phyloP scores from a whole-genome alignment of 1,139 yeast genomes.

The Taphrina wiesneri region DNA sequence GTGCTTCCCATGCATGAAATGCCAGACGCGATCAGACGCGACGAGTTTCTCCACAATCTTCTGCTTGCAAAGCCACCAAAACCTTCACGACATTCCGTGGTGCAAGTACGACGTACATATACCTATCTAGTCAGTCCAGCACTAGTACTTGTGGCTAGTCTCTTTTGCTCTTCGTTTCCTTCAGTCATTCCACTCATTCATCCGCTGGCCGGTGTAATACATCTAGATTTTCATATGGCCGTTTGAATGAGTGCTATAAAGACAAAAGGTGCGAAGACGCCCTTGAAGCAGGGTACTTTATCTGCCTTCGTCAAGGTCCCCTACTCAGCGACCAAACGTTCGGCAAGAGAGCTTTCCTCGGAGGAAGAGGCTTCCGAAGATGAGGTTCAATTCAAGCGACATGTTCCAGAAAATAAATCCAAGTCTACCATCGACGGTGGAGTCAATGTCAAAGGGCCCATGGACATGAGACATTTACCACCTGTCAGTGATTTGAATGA shows the following conservation, averaged over 20 bases:
- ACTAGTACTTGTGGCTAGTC: neutral
- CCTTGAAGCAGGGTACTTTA: constrained; percentile 2
- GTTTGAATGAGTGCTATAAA: neutral
- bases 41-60: neutral
- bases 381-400: neutral
- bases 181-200: no score
- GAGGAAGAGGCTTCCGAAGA: neutral
- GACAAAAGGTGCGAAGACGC: neutral
- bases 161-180: neutral
- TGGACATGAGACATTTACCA: constrained; percentile 23
- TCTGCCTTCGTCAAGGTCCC: neutral
- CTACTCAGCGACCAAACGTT: neutral
- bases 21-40: neutral
- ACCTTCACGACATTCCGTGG: neutral
- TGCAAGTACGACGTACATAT: no score
- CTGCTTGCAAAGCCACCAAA: neutral
- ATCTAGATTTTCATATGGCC: no score
- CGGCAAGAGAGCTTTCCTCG: neutral
- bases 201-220: no score
- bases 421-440: constrained; percentile 6
- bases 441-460: constrained; percentile 3
- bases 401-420: neutral
- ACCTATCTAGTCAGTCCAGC: neutral
- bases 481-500: constrained; percentile 32
- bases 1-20: neutral